Evolutionary conservation across 441 rosid genomes (phyloP), one percentile per base, ranked within the genome.

Genomic region (Eruca vesicaria): DNA sequence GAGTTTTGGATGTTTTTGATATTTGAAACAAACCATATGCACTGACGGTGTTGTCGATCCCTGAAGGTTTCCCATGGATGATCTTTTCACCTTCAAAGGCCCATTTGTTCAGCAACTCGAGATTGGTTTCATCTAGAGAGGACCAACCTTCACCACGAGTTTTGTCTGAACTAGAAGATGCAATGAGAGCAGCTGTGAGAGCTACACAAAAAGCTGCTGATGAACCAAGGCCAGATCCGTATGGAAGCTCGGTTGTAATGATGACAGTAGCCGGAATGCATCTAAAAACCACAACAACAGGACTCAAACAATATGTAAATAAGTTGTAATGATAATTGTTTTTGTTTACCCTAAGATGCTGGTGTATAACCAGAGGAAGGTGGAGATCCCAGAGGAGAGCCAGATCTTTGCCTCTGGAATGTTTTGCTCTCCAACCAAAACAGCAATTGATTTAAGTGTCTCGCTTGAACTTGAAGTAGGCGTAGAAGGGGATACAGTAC

Each of bases 71-170:
- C 81, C 99, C 99, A 75, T 95, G 99, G 74, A 93, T 83, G 78
- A 95, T 86, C 81, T 88, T 95, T 83, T 95, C 99, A 4, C 99
- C 98, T 87, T 88, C 96, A 45, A 87, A 88, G 75, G 98, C 99
- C 99, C 99, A 95, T 79, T 81, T 86, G 75, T 92, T 92, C 71
- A 95, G 68, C 81, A 91, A 82, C 9, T 89, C 94, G 3, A 90
- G 89, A 10, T 87, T 88, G 19, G 79, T 64, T 31, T 87, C 97
- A 59, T 75, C 80, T 19, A 84, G 90, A 0, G 31, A 59, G 0
- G 79, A 74, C 99, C 98, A 92, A 14, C 86, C 85, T 26, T 63
- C 79, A 59, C 80, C 80, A 31, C 6, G 35, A 55, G 65, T 58
- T 41, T 43, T 63, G 32, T 88, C 91, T 68, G 88, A 68, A 53